Conservation (phyloP, 108 stramenopile species). For the Conticribra guillardii region DNA sequence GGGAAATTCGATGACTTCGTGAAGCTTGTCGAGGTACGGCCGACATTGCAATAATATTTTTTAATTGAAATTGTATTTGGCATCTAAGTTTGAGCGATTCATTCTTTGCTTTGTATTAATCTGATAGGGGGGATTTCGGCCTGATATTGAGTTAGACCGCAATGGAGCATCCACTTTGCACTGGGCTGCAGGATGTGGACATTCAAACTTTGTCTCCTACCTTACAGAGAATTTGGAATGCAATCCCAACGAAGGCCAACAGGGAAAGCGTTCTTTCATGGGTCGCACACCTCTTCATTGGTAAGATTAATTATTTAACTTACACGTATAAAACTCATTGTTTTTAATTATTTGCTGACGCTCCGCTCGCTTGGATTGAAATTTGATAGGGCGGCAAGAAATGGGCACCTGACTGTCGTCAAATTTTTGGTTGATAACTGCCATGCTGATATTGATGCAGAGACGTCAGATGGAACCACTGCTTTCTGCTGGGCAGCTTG, state of each 20-base stretch:
- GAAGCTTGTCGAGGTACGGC: constrained; percentile 25
- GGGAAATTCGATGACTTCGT: constrained; percentile 35
- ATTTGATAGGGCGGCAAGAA: constrained; percentile 69
- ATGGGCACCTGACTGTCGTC: constrained; percentile 76
- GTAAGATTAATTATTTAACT: constrained; percentile 2
- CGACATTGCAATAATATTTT: background rate
- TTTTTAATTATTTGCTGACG: no score
- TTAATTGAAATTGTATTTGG: background rate
- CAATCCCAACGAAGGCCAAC: constrained; percentile 61
- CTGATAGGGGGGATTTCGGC: constrained; percentile 10
- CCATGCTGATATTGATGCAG: constrained; percentile 64
- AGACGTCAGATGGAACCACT: constrained; percentile 83
- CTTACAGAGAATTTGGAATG: constrained; percentile 64
- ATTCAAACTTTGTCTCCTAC: constrained; percentile 60
- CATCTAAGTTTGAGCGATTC: background rate
- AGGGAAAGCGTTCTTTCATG: constrained; percentile 76
- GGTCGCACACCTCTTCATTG: constrained; percentile 86
- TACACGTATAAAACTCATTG: no score
- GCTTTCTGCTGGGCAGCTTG: constrained; percentile 89
- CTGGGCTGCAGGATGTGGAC: constrained; percentile 85
- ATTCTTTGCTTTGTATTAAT: background rate
- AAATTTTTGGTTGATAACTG: constrained; percentile 57
- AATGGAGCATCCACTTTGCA: constrained; percentile 72
- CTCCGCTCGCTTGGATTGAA: no score
- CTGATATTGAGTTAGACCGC: constrained; percentile 47